A percentile compares a stretch with the other conserved stretches of the same genome.
Conservation (phyloP, 2,329 filamentous ascomycete species). For the Dryadomyces quercus-mongolicae region DNA sequence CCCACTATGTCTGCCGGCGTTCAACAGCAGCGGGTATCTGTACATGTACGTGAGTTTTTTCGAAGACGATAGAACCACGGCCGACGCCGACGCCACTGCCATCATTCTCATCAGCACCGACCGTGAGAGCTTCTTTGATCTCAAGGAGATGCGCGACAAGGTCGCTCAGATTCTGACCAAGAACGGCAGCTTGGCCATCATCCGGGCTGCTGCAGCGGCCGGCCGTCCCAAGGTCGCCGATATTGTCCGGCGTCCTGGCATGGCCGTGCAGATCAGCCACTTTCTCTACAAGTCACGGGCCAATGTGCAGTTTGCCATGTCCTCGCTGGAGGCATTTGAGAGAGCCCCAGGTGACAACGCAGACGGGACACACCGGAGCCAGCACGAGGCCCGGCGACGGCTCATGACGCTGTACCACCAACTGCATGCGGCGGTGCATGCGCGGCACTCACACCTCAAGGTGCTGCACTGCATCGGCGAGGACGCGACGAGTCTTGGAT, state of each 20-base stretch:
- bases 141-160: slow-evolving; percentile 60
- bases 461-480: slow-evolving; percentile 68
- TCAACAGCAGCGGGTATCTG: slow-evolving; percentile 91
- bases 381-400: slow-evolving; percentile 48
- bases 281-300: slow-evolving; percentile 91
- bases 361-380: slow-evolving; percentile 15
- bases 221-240: slow-evolving; percentile 63
- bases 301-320: slow-evolving; percentile 95
- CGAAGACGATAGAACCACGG: slow-evolving; percentile 37
- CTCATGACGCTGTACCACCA: slow-evolving; percentile 77
- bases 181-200: slow-evolving; percentile 62
- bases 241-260: slow-evolving; percentile 56
- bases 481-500: slow-evolving; percentile 73
- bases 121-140: slow-evolving; percentile 84
- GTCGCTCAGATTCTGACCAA: slow-evolving; percentile 58
- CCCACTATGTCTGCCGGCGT: slow-evolving; percentile 85
- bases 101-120: slow-evolving; percentile 86
- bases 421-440: slow-evolving; percentile 75
- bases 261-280: slow-evolving; percentile 57
- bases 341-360: slow-evolving; percentile 15
- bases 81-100: slow-evolving; percentile 49
- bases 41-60: slow-evolving; percentile 99
- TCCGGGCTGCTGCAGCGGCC: slow-evolving; percentile 55
- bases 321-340: slow-evolving; percentile 50
- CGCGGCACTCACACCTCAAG: slow-evolving; percentile 72